These are phyloP conservation scores for Solanum acaule DNA, from an alignment of 257 asterid genomes.

Conservation along the genomic window DNA sequence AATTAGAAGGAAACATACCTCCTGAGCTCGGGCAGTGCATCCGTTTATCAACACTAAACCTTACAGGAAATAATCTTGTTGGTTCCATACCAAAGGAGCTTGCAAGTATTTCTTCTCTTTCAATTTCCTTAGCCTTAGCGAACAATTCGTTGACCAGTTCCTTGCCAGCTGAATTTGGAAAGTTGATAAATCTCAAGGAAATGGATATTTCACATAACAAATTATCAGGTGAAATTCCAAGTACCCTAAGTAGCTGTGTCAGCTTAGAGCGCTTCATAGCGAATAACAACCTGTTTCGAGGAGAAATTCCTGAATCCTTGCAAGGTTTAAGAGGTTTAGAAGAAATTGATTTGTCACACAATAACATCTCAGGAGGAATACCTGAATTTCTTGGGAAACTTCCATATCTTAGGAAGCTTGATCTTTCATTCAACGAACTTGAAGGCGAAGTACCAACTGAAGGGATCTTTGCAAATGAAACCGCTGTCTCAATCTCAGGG, in stretches of 20 bases:
- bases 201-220: slow-evolving; percentile 15
- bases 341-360: slow-evolving; percentile 2
- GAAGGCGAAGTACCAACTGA: slow-evolving; percentile 22
- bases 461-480: slow-evolving; percentile 22
- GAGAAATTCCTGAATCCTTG: slow-evolving; percentile 13
- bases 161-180: background rate
- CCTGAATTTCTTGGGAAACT: slow-evolving; percentile 2
- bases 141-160: background rate
- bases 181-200: slow-evolving; percentile 4
- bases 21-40: background rate
- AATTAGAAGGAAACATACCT: slow-evolving; percentile 8
- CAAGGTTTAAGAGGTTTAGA: background rate
- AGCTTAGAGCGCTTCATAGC: slow-evolving; percentile 3
- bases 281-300: background rate
- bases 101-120: background rate
- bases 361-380: slow-evolving; percentile 10
- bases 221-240: slow-evolving; percentile 9
- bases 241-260: background rate
- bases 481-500: slow-evolving; percentile 14
- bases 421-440: slow-evolving; percentile 29
- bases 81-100: slow-evolving; percentile 7
- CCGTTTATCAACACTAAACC: background rate
- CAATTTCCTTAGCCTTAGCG: background rate
- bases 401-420: slow-evolving; percentile 15
- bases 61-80: slow-evolving; percentile 7